phyloP scores from a whole-genome alignment of 2,329 filamentous ascomycete genomes.

The Chaetomiaceae sp. region DNA sequence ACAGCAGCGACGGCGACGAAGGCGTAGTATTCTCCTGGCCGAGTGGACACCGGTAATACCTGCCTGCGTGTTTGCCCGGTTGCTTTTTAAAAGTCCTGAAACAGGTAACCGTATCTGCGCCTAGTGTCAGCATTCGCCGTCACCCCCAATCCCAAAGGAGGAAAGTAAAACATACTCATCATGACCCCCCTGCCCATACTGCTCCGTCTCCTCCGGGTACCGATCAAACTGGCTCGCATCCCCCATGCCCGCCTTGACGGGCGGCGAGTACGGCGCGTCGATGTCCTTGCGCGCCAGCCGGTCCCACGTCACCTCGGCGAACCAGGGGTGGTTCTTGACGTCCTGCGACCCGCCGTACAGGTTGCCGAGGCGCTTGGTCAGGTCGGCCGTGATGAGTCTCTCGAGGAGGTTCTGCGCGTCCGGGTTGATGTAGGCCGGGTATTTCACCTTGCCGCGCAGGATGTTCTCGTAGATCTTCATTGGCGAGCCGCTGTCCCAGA shows the following conservation, averaged over 20 bases:
- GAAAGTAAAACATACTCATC: constrained; percentile 70
- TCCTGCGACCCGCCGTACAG: constrained; percentile 85
- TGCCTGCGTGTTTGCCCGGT: too few species aligned
- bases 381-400: constrained; percentile 86
- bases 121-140: constrained; percentile 6
- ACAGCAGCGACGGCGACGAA: too few species aligned
- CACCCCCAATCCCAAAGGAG: neutral
- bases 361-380: constrained; percentile 94
- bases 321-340: constrained; percentile 95
- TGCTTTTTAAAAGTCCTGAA: constrained; percentile 52
- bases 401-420: constrained; percentile 92
- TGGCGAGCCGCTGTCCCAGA: constrained; percentile 96
- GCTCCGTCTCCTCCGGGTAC: constrained; percentile 94
- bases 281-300: constrained; percentile 92
- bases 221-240: constrained; percentile 98
- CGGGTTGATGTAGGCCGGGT: constrained; percentile 89
- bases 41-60: too few species aligned
- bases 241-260: constrained; percentile 86
- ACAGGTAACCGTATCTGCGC: constrained; percentile 65
- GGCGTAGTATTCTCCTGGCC: too few species aligned
- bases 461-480: constrained; percentile 99
- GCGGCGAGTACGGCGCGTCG: constrained; percentile 94
- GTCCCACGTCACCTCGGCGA: constrained; percentile 97
- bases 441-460: constrained; percentile 90
- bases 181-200: constrained; percentile 72